Conservation (phyloP, 2,329 filamentous ascomycete genomes). For the Paraphoma chrysanthemicola region DNA sequence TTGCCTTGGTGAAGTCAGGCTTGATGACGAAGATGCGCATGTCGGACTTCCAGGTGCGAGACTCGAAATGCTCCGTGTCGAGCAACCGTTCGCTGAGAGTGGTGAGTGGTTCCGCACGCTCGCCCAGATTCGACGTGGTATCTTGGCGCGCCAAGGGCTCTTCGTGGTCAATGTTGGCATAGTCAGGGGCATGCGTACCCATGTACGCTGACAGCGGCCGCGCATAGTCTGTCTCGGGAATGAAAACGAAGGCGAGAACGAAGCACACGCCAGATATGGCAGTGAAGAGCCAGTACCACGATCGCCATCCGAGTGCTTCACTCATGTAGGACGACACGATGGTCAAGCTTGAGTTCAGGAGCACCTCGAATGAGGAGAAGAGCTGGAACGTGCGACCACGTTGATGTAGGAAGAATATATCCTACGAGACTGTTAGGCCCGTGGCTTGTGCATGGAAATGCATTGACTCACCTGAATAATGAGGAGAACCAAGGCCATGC, state of each 20-base stretch:
- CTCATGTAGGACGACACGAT: constrained; percentile 12
- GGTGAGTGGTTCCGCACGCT: constrained; percentile 3
- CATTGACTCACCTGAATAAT: constrained; percentile 4
- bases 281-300: constrained; percentile 7
- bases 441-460: not conserved
- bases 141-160: constrained; percentile 1
- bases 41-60: constrained; percentile 5
- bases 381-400: constrained; percentile 11
- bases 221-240: constrained; percentile 11
- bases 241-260: constrained; percentile 9
- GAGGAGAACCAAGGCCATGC: constrained; percentile 10
- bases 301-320: constrained; percentile 9
- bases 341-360: constrained; percentile 10
- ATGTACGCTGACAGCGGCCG: constrained; percentile 9
- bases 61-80: constrained; percentile 2
- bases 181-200: constrained; percentile 6
- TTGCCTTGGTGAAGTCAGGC: constrained; percentile 3
- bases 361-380: constrained; percentile 9
- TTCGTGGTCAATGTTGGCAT: constrained; percentile 2
- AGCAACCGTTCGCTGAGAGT: constrained; percentile 7
- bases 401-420: constrained; percentile 15
- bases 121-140: not conserved
- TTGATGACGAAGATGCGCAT: constrained; percentile 10
- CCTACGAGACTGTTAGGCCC: not conserved
- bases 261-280: constrained; percentile 9